phyloP scores from a whole-genome alignment of 225 moss, liverwort and hornwort species.

The Physcomitrellopsis africana region DNA sequence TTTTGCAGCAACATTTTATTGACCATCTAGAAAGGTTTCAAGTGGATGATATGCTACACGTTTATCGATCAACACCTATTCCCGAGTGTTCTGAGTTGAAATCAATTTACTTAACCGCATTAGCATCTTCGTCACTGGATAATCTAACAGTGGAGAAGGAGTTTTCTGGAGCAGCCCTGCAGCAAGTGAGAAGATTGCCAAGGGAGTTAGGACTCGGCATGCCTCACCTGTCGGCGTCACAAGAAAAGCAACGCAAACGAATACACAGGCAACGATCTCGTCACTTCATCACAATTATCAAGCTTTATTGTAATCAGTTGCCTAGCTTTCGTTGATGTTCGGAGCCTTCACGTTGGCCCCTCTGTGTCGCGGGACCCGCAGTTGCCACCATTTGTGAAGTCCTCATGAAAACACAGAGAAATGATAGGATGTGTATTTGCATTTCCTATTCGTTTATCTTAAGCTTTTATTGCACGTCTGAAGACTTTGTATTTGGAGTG shows the following conservation, averaged over 20 bases:
- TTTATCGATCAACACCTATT: conserved; percentile 30
- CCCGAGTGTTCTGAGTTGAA: conserved; percentile 41
- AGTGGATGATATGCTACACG: conserved; percentile 49
- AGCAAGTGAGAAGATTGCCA: conserved; percentile 43
- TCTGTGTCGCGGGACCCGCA: too few relatives aligned
- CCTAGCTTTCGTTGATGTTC: background rate
- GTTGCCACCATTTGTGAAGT: background rate
- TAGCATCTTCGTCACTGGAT: conserved; percentile 41
- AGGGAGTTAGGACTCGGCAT: conserved; percentile 32
- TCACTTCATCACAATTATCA: conserved; percentile 9
- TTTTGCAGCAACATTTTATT: conserved; percentile 42
- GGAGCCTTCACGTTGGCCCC: conserved; percentile 2
- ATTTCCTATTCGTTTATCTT: conserved; percentile 4
- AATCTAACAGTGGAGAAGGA: conserved; percentile 43
- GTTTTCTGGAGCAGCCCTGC: conserved; percentile 44
- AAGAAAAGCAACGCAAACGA: conserved; percentile 52
- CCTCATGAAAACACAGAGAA: background rate
- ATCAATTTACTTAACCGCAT: conserved; percentile 32
- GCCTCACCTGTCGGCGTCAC: conserved; percentile 29
- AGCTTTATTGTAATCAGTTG: conserved; percentile 27
- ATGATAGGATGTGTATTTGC: conserved; percentile 8
- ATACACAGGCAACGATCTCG: conserved; percentile 53
- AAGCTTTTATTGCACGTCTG: background rate
- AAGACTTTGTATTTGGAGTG: conserved; percentile 21
- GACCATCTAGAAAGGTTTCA: conserved; percentile 30